These are phyloP conservation scores for Macrophomina tecta DNA, from an alignment of 2,329 filamentous ascomycete species.

Conservation along the genomic window DNA sequence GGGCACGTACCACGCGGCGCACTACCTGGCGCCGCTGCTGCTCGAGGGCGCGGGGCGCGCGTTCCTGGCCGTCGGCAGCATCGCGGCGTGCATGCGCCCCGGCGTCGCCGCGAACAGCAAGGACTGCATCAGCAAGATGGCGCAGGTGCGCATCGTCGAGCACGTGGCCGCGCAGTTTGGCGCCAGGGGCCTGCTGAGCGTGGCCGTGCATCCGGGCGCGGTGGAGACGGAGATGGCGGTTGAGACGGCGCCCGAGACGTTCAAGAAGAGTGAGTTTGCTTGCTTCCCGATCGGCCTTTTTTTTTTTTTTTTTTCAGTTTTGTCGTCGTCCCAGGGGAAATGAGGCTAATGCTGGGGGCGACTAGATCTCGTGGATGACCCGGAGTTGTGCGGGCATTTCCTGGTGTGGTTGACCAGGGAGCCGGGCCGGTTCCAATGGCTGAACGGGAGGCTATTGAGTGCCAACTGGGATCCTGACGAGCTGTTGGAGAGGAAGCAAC, in stretches of 20 bases:
- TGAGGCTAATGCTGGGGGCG: constrained; percentile 47
- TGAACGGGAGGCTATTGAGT: constrained; percentile 23
- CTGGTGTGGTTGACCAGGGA: constrained; percentile 18
- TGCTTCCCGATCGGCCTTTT: not conserved
- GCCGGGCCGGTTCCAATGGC: constrained; percentile 1
- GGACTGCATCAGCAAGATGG: constrained; percentile 47
- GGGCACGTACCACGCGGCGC: constrained; percentile 46
- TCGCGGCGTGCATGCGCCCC: constrained; percentile 43
- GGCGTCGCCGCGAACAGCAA: constrained; percentile 49
- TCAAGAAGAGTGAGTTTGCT: constrained; percentile 25
- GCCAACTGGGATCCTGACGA: constrained; percentile 36
- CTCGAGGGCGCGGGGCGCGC: constrained; percentile 33
- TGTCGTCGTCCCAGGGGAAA: not conserved
- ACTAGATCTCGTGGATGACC: constrained; percentile 26
- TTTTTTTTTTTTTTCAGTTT: not conserved
- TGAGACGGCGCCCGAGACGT: constrained; percentile 35
- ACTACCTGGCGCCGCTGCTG: constrained; percentile 43
- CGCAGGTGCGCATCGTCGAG: constrained; percentile 47
- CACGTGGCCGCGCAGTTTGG: constrained; percentile 45
- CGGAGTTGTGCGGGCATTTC: constrained; percentile 26
- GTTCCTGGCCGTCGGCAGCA: constrained; percentile 35
- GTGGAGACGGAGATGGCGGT: constrained; percentile 45
- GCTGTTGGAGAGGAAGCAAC: constrained; percentile 32
- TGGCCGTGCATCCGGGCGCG: constrained; percentile 46
- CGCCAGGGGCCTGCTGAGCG: constrained; percentile 36